Evolutionary conservation across 306 rosid species (phyloP), one percentile per base, ranked within the genome.

Genomic region (Dicorynia guianensis): DNA sequence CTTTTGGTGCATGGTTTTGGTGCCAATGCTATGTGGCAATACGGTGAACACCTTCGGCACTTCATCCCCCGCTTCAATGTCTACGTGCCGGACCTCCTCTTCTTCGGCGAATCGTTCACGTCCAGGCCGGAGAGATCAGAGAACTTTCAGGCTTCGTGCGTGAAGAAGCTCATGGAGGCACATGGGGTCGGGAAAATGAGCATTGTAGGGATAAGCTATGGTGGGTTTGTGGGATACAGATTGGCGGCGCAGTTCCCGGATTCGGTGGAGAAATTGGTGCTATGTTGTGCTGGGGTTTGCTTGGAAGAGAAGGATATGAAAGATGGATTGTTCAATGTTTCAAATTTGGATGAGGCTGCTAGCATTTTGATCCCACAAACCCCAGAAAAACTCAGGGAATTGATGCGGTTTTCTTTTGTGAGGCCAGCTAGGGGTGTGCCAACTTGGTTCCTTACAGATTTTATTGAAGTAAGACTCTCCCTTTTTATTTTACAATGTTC

Each of bases 11-110:
- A 92, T 11, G 97, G 97, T 8, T 89, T 92, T 19, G 97, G 96
- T 8, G 96, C 96, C 61, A 90, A 86, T 1, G 97, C 97, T 3
- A 92, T 85, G 92, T 92, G 96, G 93, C 97, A 92, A 76, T 90
- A 80, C 70, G 86, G 88, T 6, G 92, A 88, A 4, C 87, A 81
- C 69, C 68, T 92, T 35, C 68, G 78, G 0, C 86, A 81, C 18
- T 82, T 92, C 46, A 75, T 74, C 5, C 0, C 72, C 0, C 68
- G 54, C 0, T 92, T 88, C 79, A 88, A 92, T 25, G 88, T 92
- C 2, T 92, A 83, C 59, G 93, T 92, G 6, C 97, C 97, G 0
- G 97, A 92, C 62, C 92, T 92, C 17, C 65, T 92, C 18, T 92
- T 92, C 87, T 92, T 92, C 66, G 97, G 96, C 3, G 74, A 76